phyloP scores from a whole-genome alignment of 1,284 basidiomycete species.

The Ceratobasidium papillatum region DNA sequence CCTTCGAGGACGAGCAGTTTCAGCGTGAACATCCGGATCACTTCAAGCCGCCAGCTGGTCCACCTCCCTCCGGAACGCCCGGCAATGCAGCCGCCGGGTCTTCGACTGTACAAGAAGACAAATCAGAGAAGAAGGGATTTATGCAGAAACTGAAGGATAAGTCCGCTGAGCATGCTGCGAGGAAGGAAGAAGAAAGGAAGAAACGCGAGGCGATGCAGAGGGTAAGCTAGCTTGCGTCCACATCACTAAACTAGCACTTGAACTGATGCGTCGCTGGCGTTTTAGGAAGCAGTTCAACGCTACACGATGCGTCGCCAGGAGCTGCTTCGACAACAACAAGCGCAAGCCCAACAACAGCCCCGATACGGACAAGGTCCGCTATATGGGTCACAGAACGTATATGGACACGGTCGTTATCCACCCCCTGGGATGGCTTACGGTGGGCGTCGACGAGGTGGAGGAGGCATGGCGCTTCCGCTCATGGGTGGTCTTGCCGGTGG shows the following conservation, averaged over 20 bases:
- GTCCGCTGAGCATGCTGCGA: constrained; percentile 31
- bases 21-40: constrained; percentile 42
- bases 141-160: constrained; percentile 33
- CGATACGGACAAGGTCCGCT: constrained; percentile 13
- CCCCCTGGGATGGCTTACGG: constrained; percentile 36
- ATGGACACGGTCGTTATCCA: constrained; percentile 20
- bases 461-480: constrained; percentile 25
- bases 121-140: constrained; percentile 35
- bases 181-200: constrained; percentile 31
- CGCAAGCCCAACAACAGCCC: constrained; percentile 5
- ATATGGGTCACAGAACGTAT: constrained; percentile 18
- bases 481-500: constrained; percentile 38
- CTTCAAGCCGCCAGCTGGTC: neutral
- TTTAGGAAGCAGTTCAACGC: constrained; percentile 22
- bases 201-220: constrained; percentile 24
- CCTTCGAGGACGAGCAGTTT: constrained; percentile 71
- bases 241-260: no score
- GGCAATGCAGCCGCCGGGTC: constrained; percentile 1
- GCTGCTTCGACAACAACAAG: neutral
- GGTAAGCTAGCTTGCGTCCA: neutral
- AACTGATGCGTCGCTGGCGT: neutral
- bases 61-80: neutral
- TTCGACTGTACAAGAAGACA: neutral
- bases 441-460: constrained; percentile 17
- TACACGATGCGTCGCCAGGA: constrained; percentile 19